Conservation (phyloP, 495 filamentous ascomycete species). For the Penicillium pulvis region DNA sequence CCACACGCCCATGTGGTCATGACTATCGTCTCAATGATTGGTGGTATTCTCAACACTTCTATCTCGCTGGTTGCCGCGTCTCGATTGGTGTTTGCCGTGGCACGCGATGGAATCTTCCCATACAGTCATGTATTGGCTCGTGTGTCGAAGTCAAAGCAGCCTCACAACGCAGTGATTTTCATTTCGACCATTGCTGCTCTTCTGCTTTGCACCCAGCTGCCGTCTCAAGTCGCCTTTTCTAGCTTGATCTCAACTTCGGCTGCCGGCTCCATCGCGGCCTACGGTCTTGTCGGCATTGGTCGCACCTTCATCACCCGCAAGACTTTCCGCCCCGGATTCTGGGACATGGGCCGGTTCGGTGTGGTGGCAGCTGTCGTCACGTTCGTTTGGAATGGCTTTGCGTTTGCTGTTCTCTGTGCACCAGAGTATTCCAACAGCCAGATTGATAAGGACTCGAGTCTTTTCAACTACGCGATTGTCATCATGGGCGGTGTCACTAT, state of each 20-base stretch:
- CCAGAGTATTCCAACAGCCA: conserved; percentile 32
- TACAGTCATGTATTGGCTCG: conserved; percentile 34
- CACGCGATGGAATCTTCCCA: conserved; percentile 40
- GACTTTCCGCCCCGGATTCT: conserved; percentile 33
- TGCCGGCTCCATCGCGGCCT: conserved; percentile 39
- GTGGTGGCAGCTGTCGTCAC: conserved; percentile 34
- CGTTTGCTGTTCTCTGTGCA: conserved; percentile 37
- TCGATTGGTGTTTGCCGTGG: conserved; percentile 42
- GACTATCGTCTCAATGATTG: conserved; percentile 39
- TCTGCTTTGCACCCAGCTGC: conserved; percentile 38
- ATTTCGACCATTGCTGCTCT: conserved; percentile 34
- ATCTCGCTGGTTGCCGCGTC: conserved; percentile 42
- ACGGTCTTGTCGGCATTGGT: conserved; percentile 38
- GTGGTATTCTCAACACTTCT: conserved; percentile 38
- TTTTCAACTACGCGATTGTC: conserved; percentile 42
- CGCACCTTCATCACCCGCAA: conserved; percentile 36
- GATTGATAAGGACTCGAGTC: conserved; percentile 29
- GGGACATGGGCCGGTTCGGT: conserved; percentile 36
- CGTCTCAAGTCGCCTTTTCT: conserved; percentile 38
- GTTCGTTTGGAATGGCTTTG: conserved; percentile 40
- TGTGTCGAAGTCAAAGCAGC: conserved; percentile 39
- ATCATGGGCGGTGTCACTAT: conserved; percentile 42
- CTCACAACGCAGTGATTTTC: conserved; percentile 41
- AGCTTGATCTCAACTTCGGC: conserved; percentile 39
- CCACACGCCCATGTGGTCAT: conserved; percentile 38